These are phyloP conservation scores for Aristolochia fimbriata DNA, from an alignment of 164 flowering plant genomes.

Conservation along the genomic window DNA sequence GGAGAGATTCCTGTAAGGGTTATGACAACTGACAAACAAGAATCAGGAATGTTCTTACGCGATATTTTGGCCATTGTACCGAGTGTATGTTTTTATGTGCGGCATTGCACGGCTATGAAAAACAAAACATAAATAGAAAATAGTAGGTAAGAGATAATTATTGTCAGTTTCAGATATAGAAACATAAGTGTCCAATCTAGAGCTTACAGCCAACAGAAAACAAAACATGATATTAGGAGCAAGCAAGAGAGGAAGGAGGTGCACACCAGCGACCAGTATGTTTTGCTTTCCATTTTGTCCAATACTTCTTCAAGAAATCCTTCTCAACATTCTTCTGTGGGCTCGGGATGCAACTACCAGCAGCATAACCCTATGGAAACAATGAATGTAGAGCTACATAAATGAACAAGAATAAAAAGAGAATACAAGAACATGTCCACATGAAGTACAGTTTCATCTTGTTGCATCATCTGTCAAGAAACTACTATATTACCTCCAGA, in stretches of 20 bases:
- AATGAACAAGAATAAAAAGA: neutral
- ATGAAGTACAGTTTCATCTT: neutral
- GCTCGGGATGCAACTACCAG: conserved; percentile 90
- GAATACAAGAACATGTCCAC: neutral
- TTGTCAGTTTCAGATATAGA: neutral
- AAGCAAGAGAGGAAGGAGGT: conserved; percentile 4
- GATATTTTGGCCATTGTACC: conserved; percentile 78
- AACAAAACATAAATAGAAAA: neutral
- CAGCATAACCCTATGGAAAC: conserved; percentile 79
- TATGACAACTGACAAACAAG: neutral
- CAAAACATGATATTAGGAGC: neutral
- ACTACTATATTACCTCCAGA: conserved; percentile 61
- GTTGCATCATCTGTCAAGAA: too few relatives aligned
- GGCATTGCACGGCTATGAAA: conserved; percentile 95
- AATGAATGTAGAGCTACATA: conserved; percentile 2
- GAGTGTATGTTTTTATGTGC: conserved; percentile 93
- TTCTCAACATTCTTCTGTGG: conserved; percentile 93
- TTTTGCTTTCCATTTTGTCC: conserved; percentile 92
- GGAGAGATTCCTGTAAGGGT: neutral
- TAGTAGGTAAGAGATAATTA: too few relatives aligned
- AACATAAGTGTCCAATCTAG: neutral
- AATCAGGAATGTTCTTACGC: conserved; percentile 53
- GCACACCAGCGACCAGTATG: conserved; percentile 85
- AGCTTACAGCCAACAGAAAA: neutral
- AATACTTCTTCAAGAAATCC: conserved; percentile 73